Evolutionary conservation across 306 rosid species (phyloP), one percentile per base, ranked within the genome.

Genomic region (Mimosa bimucronata): DNA sequence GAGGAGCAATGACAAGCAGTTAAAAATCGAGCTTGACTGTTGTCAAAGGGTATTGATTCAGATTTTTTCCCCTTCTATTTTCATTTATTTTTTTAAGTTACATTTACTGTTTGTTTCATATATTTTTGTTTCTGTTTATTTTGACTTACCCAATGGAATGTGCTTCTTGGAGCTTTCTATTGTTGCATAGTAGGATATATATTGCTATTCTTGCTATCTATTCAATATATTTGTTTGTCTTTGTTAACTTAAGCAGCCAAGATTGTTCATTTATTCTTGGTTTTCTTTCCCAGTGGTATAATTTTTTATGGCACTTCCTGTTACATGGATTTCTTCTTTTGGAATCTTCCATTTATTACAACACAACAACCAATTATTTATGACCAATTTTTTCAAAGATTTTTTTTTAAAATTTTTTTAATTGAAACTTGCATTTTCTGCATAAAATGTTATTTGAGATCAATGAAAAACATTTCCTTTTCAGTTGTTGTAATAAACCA

Each of bases 1-100:
- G 91, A 90, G 99, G 87, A 95, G 99, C 92, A 95, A 95, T 69
- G 99, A 95, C 89, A 95, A 95, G 88, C 98, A 91, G 81, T 84
- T 95, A 70, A 95, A 95, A 83, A 75, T 95, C 3, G 99, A 95
- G 90, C 98, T 28, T 4, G 98, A 95, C 55, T 86, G 94, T 60
- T 95, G 99, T 80, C 87, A 74, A 80, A 95, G 79, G 97, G 99
- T 95, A 73, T 80, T 84, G 15, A 74, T 70, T 69, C 64, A 53
- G 25, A 65, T 74, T 74, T n/a, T 57, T 53, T 18, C 3, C 64
- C 55, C 46, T 34, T 46, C 69, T 67, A 6, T 67, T 55, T 28
- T 40, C 37, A 16, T 62, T 77, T 50, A 5, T 34, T 34, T 34
- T 0, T 34, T 34, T 34, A 28, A 57, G 44, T 19, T 23, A 57